phyloP scores from a whole-genome alignment of 352 stramenopile genomes.

The Phytopythium helicoides region DNA sequence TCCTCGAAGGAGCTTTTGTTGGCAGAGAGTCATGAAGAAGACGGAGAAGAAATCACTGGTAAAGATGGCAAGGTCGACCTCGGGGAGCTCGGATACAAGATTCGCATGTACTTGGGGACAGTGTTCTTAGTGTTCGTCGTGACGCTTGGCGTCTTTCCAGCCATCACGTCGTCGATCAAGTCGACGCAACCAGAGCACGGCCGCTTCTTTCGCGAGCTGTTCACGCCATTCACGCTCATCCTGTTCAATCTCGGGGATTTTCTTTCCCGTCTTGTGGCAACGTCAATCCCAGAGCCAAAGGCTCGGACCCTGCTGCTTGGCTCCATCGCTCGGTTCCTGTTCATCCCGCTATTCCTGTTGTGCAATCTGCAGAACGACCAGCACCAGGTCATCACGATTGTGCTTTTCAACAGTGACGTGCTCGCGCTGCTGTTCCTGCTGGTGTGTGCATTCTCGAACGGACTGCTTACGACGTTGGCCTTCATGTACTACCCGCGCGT shows the following conservation, averaged over 20 bases:
- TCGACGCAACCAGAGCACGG: conserved; percentile 42
- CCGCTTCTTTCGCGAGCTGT: conserved; percentile 59
- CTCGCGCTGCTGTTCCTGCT: conserved; percentile 57
- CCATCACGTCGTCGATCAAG: conserved; percentile 68
- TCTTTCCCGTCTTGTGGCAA: conserved; percentile 52
- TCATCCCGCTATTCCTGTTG: conserved; percentile 71
- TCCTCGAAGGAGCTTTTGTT: conserved; percentile 24
- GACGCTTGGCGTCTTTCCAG: conserved; percentile 74
- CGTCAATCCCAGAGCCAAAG: conserved; percentile 24
- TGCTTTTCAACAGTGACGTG: conserved; percentile 76
- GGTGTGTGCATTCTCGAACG: conserved; percentile 65
- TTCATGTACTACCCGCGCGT: conserved; percentile 77
- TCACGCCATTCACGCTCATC: conserved; percentile 75
- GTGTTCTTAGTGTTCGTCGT: conserved; percentile 80
- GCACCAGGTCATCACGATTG: conserved; percentile 55
- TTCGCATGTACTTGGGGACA: conserved; percentile 52
- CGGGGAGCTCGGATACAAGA: conserved; percentile 52
- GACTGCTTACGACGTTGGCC: conserved; percentile 62
- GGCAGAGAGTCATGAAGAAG: conserved; percentile 13
- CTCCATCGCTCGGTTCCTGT: conserved; percentile 41
- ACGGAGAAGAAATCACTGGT: conserved; percentile 3
- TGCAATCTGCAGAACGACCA: conserved; percentile 78
- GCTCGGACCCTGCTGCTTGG: conserved; percentile 35
- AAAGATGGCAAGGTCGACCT: conserved; percentile 36
- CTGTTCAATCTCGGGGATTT: conserved; percentile 81